Percentiles rank a stretch among this genome's conserved stretches.
Evolutionary conservation across 257 asterid genomes (phyloP).

Genomic region (Apocynum venetum): DNA sequence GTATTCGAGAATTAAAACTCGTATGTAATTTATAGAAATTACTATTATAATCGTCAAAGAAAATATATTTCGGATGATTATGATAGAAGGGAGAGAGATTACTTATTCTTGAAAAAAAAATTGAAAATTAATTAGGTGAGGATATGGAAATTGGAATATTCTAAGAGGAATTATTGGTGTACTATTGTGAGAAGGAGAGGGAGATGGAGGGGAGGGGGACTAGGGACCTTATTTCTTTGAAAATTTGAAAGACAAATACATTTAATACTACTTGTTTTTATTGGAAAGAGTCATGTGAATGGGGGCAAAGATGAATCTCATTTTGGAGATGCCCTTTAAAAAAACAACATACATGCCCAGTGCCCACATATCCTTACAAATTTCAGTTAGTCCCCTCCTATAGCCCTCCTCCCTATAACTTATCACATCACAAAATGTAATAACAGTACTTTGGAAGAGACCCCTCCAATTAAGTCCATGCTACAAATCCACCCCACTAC

Average conservation of each 20-base stretch:
- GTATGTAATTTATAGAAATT: too few relatives aligned
- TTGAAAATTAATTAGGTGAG: too few relatives aligned
- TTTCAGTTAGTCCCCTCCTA: conserved; percentile 1
- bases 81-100: too few relatives aligned
- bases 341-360: conserved; percentile 11
- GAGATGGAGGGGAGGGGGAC: too few relatives aligned
- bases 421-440: background rate
- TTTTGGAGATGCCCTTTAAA: background rate
- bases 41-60: too few relatives aligned
- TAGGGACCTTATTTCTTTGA: conserved; percentile 1
- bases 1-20: too few relatives aligned
- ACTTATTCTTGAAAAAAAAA: too few relatives aligned
- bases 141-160: background rate
- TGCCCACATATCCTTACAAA: conserved; percentile 4
- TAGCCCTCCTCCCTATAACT: too few relatives aligned
- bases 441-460: background rate
- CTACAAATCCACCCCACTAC: too few relatives aligned
- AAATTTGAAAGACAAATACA: conserved; percentile 10
- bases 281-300: background rate
- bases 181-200: background rate
- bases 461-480: background rate
- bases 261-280: conserved; percentile 14
- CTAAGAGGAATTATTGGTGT: background rate
- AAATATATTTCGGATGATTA: too few relatives aligned
- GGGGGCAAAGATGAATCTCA: background rate